Evolutionary conservation across 2,329 filamentous ascomycete species (phyloP), one percentile per base, ranked within the genome.

Genomic region (Fusarium sp.): DNA sequence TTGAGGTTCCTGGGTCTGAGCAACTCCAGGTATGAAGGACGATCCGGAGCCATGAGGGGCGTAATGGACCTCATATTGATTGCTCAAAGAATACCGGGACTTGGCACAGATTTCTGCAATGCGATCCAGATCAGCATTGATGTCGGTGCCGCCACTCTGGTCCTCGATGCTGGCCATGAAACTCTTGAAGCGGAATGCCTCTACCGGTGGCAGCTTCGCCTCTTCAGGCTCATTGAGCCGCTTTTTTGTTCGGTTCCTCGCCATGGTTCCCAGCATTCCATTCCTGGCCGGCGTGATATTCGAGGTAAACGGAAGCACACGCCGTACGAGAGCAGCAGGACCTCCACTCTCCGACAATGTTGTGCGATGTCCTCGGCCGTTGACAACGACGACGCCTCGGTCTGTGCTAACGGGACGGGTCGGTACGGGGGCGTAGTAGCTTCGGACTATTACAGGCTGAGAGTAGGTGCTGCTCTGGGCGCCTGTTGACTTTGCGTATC

Each of bases 81-180:
- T 91, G 80, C 90, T 91, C 61, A 92, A 79, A 45, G 90, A 92
- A 79, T 92, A 92, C 50, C 88, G 86, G 14, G 90, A 92, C 37
- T 89, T 86, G 40, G 90, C 90, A 81, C 90, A 92, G 35, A 92
- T 92, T 79, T 92, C 90, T 12, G 90, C 90, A 76, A 92, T 92
- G 45, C 89, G 87, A 70, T 92, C 90, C 59, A 92, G 82, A 76
- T 91, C 89, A 14, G 89, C 84, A 61, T 85, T 85, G 68, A 92
- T 89, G 67, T 88, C 85, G 58, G 82, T 82, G 7, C 81, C 82
- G 6, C 77, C 78, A 60, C 83, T 83, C 59, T 85, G 82, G 1
- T 83, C 82, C 69, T 88, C 85, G 57, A 90, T 84, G 67, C 88
- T 87, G 61, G 87, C 86, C 85, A 92, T 87, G 77, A 92, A 91